These are phyloP conservation scores for Phytopythium delawarense DNA, from an alignment of 352 stramenopile genomes.

Conservation along the genomic window DNA sequence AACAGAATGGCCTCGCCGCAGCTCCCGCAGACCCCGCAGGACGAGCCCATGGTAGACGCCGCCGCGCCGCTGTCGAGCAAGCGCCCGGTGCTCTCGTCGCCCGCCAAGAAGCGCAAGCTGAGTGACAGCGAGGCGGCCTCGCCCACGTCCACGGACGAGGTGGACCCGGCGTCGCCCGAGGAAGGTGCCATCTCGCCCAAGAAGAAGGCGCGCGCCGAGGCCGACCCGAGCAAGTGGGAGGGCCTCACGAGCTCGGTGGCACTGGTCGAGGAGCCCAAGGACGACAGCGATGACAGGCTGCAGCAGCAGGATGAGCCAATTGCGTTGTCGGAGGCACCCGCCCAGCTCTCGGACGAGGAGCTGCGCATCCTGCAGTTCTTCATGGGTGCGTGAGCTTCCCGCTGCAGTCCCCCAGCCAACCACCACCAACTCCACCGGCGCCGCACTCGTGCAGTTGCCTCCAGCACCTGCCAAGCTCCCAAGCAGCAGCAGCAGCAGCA, in stretches of 20 bases:
- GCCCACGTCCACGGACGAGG: slow-evolving; percentile 40
- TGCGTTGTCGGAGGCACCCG: slow-evolving; percentile 17
- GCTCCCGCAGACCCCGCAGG: slow-evolving; percentile 15
- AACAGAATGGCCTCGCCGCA: slow-evolving; percentile 23
- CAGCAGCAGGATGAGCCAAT: slow-evolving; percentile 21
- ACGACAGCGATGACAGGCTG: slow-evolving; percentile 6
- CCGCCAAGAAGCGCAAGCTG: slow-evolving; percentile 42
- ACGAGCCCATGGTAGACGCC: slow-evolving; percentile 17
- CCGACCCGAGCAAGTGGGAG: slow-evolving; percentile 30
- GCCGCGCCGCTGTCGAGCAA: slow-evolving; percentile 20
- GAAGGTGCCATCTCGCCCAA: slow-evolving; percentile 37
- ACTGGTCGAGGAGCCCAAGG: slow-evolving; percentile 12
- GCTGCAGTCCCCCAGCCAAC: background rate
- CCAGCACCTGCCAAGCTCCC: background rate
- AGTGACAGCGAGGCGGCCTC: slow-evolving; percentile 14
- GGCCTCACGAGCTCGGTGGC: slow-evolving; percentile 21
- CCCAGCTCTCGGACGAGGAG: slow-evolving; percentile 27
- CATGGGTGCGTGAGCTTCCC: slow-evolving; percentile 20
- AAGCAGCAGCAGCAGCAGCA: no score
- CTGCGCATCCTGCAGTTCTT: slow-evolving; percentile 40
- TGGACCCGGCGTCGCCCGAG: slow-evolving; percentile 13
- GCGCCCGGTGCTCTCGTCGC: slow-evolving; percentile 32
- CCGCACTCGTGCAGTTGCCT: background rate
- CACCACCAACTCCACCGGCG: no score
- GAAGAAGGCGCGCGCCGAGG: slow-evolving; percentile 36